A percentile compares a stretch with the other conserved stretches of the same genome.
Conservation (phyloP, 164 flowering plant species). For the Houttuynia cordata region DNA sequence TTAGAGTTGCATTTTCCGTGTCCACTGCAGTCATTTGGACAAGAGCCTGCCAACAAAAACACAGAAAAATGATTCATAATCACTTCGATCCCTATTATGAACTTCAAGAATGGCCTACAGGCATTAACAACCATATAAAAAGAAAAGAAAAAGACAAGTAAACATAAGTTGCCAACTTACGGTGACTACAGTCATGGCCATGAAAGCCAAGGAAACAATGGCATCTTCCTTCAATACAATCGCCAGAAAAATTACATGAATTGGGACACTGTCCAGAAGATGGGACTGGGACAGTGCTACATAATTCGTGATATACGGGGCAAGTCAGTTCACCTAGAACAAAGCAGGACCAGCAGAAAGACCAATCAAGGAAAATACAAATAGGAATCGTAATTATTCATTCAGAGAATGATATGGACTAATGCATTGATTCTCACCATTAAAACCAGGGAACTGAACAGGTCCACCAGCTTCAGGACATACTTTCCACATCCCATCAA, state of each 20-base stretch:
- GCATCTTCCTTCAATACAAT: slow-evolving; percentile 76
- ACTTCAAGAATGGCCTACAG: not conserved
- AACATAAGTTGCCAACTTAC: slow-evolving; percentile 31
- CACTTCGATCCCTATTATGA: not conserved
- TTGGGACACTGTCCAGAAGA: slow-evolving; percentile 55
- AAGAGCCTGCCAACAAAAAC: slow-evolving; percentile 46
- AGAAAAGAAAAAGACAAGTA: no score
- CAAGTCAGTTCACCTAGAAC: slow-evolving; percentile 68
- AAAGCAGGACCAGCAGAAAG: not conserved
- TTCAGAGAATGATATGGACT: not conserved
- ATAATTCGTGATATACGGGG: slow-evolving; percentile 88
- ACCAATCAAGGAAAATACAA: not conserved
- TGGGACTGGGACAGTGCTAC: slow-evolving; percentile 32
- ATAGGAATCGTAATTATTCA: not conserved
- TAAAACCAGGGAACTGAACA: slow-evolving; percentile 73
- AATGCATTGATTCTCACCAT: slow-evolving; percentile 43
- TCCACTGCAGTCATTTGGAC: slow-evolving; percentile 67
- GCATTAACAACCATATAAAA: not conserved
- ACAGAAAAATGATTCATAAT: not conserved
- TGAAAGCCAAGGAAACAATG: slow-evolving; percentile 84
- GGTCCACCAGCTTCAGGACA: slow-evolving; percentile 89
- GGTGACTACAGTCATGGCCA: slow-evolving; percentile 78
- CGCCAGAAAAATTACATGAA: slow-evolving; percentile 80
- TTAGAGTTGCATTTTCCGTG: slow-evolving; percentile 65
- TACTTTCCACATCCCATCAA: slow-evolving; percentile 89